Percentiles rank a stretch among this genome's conserved stretches.
These are phyloP conservation scores for Esteya vermicola DNA, from an alignment of 2,329 filamentous ascomycete genomes.

Conservation along the genomic window DNA sequence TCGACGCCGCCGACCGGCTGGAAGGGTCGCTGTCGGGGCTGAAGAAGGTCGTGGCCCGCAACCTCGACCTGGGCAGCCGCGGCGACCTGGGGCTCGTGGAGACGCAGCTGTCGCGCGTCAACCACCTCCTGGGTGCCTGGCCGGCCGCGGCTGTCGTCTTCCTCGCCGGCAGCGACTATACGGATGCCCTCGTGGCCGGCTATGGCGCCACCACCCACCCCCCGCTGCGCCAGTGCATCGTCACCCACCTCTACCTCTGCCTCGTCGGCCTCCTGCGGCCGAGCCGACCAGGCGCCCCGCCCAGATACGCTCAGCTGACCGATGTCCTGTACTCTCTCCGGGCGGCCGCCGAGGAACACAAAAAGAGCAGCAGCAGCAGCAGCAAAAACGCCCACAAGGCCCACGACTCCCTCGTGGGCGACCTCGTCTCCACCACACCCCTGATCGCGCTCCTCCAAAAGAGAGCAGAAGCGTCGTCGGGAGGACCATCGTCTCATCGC, in stretches of 20 bases:
- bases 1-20: constrained; percentile 29
- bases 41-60: constrained; percentile 47
- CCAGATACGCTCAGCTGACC: constrained; percentile 60
- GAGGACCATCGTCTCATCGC: constrained; percentile 40
- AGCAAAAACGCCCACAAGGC: constrained; percentile 35
- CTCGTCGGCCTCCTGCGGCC: constrained; percentile 56
- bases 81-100: constrained; percentile 42
- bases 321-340: constrained; percentile 79
- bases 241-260: constrained; percentile 63
- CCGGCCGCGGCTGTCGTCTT: constrained; percentile 46
- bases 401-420: constrained; percentile 64
- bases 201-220: constrained; percentile 52
- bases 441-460: constrained; percentile 50
- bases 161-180: constrained; percentile 73
- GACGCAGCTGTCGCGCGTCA: constrained; percentile 40
- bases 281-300: constrained; percentile 47
- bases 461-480: constrained; percentile 34
- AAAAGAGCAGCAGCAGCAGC: too few relatives aligned
- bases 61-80: constrained; percentile 46
- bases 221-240: constrained; percentile 49
- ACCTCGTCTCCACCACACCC: constrained; percentile 69
- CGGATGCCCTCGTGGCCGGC: constrained; percentile 58
- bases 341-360: constrained; percentile 51
- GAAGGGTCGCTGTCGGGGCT: constrained; percentile 41
- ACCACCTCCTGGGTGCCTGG: constrained; percentile 48